Base-by-base conservation (phyloP, 305 asterid genomes). In the Rubia peregrina region DNA sequence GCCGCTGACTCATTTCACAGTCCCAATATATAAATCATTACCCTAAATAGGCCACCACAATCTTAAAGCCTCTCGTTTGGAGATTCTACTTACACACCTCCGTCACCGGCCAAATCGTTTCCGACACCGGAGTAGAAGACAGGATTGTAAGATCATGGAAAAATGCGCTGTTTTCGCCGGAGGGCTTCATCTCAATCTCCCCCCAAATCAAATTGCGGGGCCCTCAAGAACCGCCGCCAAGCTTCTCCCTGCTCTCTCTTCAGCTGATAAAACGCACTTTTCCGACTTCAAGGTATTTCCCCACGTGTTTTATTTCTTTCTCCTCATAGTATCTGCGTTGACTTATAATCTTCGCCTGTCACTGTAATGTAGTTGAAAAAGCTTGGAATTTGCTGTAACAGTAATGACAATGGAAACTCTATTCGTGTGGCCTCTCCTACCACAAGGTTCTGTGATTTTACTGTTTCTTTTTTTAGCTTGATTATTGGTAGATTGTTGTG, bases 91-190 rank as follows among this genome's bases (percentile, higher is more conserved):
- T 30, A 30, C 33, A 1, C 33, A 30, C 33, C 33, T 48, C 57
- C 22, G 57, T 17, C 57, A 21, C 21, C 41, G 12, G n/a, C 42
- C 56, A 40, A 21, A 56, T 2, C 5, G 5, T 49, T 49, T 14
- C 57, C 19, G 57, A 49, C 57, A 17, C 57, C 33, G 53, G 71
- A 46, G 71, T 21, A 0, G 30, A 22, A 21, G 62, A 56, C 38
- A 9, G 9, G 53, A 30, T 30, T 30, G 67, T 12, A 67, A 59
- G 21, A 67, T 61, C 48, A 86, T 88, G 94, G 91, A 83, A 75
- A 79, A 82, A 80, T 82, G 91, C 83, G 87, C 82, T 61, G 83
- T 82, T 38, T 83, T 82, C 68, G 80, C 89, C 16, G 88, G 89
- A 17, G 88, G 89, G 53, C 74, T 82, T 51, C 80, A 71, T 67